These are phyloP conservation scores for Xylariaceae sp. DNA, from an alignment of 2,329 filamentous ascomycete species.

Conservation along the genomic window DNA sequence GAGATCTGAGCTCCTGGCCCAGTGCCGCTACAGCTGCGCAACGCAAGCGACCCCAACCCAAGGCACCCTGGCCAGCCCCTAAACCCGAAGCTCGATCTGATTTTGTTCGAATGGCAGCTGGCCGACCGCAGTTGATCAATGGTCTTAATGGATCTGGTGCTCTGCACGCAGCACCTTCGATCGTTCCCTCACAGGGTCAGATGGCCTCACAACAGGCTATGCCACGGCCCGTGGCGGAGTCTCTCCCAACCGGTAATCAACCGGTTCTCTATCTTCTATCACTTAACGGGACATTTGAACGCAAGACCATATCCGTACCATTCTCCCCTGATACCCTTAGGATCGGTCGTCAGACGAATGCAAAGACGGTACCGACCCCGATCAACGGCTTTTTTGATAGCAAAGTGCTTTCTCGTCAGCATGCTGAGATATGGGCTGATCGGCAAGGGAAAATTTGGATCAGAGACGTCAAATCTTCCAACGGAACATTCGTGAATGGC, in stretches of 20 bases:
- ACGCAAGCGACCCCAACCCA: conserved; percentile 59
- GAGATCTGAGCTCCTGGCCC: conserved; percentile 59
- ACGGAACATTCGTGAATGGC: conserved; percentile 97
- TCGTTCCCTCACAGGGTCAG: conserved; percentile 47
- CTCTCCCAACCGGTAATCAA: conserved; percentile 66
- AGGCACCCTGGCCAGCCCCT: conserved; percentile 55
- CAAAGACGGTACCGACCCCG: conserved; percentile 90
- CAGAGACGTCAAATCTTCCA: conserved; percentile 96
- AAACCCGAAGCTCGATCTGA: conserved; percentile 57
- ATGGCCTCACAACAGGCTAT: conserved; percentile 51
- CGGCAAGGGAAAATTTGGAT: conserved; percentile 90
- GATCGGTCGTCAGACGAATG: conserved; percentile 96
- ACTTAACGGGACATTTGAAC: conserved; percentile 94
- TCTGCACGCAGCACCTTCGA: conserved; percentile 47
- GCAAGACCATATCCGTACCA: conserved; percentile 93
- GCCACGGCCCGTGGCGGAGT: conserved; percentile 71
- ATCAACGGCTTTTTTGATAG: conserved; percentile 97
- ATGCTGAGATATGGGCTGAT: conserved; percentile 92
- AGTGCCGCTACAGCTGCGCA: conserved; percentile 48
- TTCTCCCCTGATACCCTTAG: conserved; percentile 92
- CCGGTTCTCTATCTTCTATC: conserved; percentile 86
- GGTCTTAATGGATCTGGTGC: conserved; percentile 52
- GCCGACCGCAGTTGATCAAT: conserved; percentile 47
- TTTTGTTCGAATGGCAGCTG: conserved; percentile 49
- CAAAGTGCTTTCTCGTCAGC: conserved; percentile 93